A percentile compares a stretch with the other conserved stretches of the same genome.
These are phyloP conservation scores for Stenocarpella maydis DNA, from an alignment of 2,329 filamentous ascomycete species.

Conservation along the genomic window DNA sequence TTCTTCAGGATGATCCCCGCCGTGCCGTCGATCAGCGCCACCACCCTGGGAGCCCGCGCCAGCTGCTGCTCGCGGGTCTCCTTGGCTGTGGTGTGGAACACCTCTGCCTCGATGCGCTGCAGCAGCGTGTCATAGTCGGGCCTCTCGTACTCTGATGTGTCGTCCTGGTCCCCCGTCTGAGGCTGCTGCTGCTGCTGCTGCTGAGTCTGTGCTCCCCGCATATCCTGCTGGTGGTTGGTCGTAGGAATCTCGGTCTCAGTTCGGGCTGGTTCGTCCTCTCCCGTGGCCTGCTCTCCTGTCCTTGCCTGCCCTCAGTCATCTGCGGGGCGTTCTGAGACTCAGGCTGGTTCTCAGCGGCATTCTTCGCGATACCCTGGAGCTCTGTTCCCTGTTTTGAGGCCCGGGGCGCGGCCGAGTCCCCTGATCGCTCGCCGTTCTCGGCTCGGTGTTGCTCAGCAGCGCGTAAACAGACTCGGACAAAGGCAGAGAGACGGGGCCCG, in stretches of 20 bases:
- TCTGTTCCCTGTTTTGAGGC: too few relatives aligned
- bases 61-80: background rate
- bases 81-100: background rate
- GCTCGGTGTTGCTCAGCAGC: background rate
- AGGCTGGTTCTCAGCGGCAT: background rate
- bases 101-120: background rate
- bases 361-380: background rate
- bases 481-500: background rate
- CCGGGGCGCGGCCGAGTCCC: too few relatives aligned
- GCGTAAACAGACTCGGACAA: background rate
- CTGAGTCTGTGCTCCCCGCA: too few relatives aligned
- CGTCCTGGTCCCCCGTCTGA: background rate
- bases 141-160: fast-evolving
- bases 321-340: background rate
- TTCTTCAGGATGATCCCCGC: background rate
- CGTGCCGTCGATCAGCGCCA: background rate
- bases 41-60: background rate
- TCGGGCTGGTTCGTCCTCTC: too few relatives aligned
- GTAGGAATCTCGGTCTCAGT: too few relatives aligned
- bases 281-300: background rate
- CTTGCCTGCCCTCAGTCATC: background rate
- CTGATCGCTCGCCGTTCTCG: too few relatives aligned
- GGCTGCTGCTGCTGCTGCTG: too few relatives aligned
- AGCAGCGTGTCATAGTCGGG: background rate
- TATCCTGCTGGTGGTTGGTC: too few relatives aligned